Evolutionary conservation across 1,284 basidiomycete species (phyloP), one percentile per base, ranked within the genome.

Genomic region (Salmacisia buchloeana): DNA sequence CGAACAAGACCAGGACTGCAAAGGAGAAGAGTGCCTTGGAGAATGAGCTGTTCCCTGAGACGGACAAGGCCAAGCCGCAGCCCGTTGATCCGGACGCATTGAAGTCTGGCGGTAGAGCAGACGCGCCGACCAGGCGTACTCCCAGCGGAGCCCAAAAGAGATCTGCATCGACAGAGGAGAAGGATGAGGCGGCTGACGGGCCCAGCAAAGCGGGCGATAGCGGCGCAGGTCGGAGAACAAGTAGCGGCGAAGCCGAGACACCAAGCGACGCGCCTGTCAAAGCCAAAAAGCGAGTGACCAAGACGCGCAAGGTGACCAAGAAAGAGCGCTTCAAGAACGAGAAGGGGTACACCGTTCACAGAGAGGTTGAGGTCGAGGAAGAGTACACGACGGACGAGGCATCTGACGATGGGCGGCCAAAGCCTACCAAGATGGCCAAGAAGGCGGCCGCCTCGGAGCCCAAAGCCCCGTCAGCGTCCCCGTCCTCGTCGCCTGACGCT

Each of bases 241-340:
- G n/a, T n/a, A n/a, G n/a, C n/a, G n/a, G n/a, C n/a, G n/a, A n/a
- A n/a, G n/a, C n/a, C n/a, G n/a, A n/a, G n/a, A n/a, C n/a, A n/a
- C n/a, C n/a, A n/a, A n/a, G n/a, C n/a, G n/a, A n/a, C n/a, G n/a
- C n/a, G n/a, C n/a, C n/a, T n/a, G n/a, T n/a, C n/a, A n/a, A n/a
- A n/a, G n/a, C n/a, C n/a, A 73, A 73, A 56, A 62, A 59, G 12
- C 62, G 71, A 3, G 68, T 70, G 2, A 64, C 64, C 25, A 76
- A 76, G 62, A 66, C 70, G 60, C 69, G 75, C 63, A 75, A 71
- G 61, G 69, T 75, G 61, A 57, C 72, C 56, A 72, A 69, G 41
- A 74, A 71, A 61, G 60, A 73, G 27, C 68, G 67, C 31, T 63
- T 39, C 43, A 76, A 72, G 59, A 70, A 77, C 63, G 74, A 75